Evolutionary conservation across 441 rosid genomes (phyloP), one percentile per base, ranked within the genome.

Genomic region (Jatropha podagrica): DNA sequence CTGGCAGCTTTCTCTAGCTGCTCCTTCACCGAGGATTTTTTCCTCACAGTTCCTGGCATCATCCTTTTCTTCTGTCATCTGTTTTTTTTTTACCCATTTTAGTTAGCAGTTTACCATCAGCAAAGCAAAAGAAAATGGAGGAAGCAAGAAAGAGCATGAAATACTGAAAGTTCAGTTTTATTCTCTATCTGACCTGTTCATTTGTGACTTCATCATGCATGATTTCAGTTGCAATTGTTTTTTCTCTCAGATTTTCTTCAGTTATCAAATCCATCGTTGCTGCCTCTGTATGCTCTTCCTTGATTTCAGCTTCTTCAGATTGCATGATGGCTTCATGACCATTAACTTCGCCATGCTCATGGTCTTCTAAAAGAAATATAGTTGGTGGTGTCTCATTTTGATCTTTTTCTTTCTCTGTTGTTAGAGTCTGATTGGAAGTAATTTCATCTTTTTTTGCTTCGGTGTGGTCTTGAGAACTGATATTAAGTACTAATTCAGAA

Each of bases 151-250:
- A 72, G 38, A 41, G 73, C 59, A 12, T 40, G 54, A 60, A 73
- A 55, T 20, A 54, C 20, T 37, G 38, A 4, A 40, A 70, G 62
- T 75, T 74, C 20, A 8, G 7, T 76, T 40, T 66, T 4, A 7
- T 56, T 68, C 13, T 77, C 49, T 62, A 18, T 26, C 80, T 81
- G 71, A 92, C 98, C 96, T 92, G 78, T 80, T 79, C 83, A 48
- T 64, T 63, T 7, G 79, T 72, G 68, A 72, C 77, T 77, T 83
- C 86, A 72, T 38, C 64, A 54, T 62, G 69, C 18, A n/a, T 72
- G 72, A 72, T 71, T 55, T 82, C 83, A 70, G 76, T 78, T 65
- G 70, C 81, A 70, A 78, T 78, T 44, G 55, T 52, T 69, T 79
- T 67, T 67, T 60, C 56, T 14, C 55, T 54, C 40, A 75, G 66